Evolutionary conservation across 345 rosid genomes (phyloP).

Genomic region (Cardamine occulta): DNA sequence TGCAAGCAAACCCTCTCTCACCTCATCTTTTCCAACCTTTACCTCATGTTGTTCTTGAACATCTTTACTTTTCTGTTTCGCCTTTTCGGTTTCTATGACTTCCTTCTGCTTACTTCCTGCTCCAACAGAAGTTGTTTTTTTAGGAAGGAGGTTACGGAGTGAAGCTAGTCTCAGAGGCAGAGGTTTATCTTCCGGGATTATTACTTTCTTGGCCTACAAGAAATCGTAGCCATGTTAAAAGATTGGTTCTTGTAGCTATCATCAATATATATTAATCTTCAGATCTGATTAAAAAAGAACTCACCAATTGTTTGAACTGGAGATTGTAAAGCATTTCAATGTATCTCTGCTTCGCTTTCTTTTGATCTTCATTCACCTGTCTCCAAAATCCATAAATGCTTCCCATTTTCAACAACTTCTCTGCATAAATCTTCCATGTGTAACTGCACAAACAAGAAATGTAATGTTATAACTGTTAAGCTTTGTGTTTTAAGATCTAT

Average conservation of each 20-base stretch:
- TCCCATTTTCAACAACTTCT: conserved; percentile 82
- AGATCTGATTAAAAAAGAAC: conserved; percentile 10
- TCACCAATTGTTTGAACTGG: conserved; percentile 74
- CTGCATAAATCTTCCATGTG: conserved; percentile 75
- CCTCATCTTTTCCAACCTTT: conserved; percentile 13
- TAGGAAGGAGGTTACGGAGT: conserved; percentile 44
- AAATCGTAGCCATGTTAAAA: conserved; percentile 17
- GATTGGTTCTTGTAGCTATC: conserved; percentile 17
- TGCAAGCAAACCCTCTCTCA: conserved; percentile 38
- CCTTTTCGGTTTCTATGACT: conserved; percentile 26
- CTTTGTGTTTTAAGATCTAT: neutral
- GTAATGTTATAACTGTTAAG: neutral
- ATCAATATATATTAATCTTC: neutral
- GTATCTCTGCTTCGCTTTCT: conserved; percentile 77
- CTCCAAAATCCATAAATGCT: conserved; percentile 81
- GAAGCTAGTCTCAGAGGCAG: conserved; percentile 38
- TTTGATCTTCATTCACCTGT: conserved; percentile 74
- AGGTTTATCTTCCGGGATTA: conserved; percentile 53
- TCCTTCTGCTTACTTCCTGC: conserved; percentile 40
- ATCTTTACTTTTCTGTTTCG: conserved; percentile 18
- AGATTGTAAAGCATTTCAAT: conserved; percentile 67
- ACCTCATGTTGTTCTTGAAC: conserved; percentile 21
- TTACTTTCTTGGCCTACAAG: conserved; percentile 61
- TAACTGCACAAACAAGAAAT: conserved; percentile 55
- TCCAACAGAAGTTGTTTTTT: conserved; percentile 30